Evolutionary conservation across 2,329 filamentous ascomycete species (phyloP).

Genomic region (Calonectria multiphialidica): DNA sequence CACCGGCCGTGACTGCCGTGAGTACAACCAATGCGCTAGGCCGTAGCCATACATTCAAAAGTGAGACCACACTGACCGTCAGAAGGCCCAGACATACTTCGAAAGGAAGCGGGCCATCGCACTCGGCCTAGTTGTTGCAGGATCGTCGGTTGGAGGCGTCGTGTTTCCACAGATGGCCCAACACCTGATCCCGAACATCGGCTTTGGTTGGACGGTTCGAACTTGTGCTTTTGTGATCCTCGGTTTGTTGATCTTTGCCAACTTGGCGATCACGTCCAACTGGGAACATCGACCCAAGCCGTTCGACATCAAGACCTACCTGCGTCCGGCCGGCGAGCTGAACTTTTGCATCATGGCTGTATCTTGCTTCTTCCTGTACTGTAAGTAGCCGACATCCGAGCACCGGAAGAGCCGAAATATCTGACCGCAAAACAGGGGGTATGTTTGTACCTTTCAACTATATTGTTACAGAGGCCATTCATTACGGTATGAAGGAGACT

Average conservation of each 20-base stretch:
- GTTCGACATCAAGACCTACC: conserved; percentile 25
- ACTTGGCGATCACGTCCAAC: conserved; percentile 33
- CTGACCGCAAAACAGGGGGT: conserved; percentile 25
- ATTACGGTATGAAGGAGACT: conserved; percentile 28
- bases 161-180: conserved; percentile 53
- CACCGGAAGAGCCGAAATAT: not conserved
- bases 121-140: conserved; percentile 69
- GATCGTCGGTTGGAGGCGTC: conserved; percentile 66
- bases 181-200: conserved; percentile 37
- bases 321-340: conserved; percentile 20
- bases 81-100: conserved; percentile 33
- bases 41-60: not conserved
- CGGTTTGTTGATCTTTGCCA: conserved; percentile 34
- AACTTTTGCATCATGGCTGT: conserved; percentile 31
- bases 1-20: conserved; percentile 30
- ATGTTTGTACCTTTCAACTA: conserved; percentile 35
- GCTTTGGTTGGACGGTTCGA: conserved; percentile 63
- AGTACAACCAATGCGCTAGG: not conserved
- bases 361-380: conserved; percentile 32
- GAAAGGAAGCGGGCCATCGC: conserved; percentile 63
- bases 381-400: conserved; percentile 14
- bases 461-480: conserved; percentile 33
- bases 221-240: conserved; percentile 63
- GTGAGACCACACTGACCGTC: not conserved
- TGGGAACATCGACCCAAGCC: conserved; percentile 22